phyloP scores from a whole-genome alignment of 495 filamentous ascomycete species.

The Pseudotulostoma volvatum region DNA sequence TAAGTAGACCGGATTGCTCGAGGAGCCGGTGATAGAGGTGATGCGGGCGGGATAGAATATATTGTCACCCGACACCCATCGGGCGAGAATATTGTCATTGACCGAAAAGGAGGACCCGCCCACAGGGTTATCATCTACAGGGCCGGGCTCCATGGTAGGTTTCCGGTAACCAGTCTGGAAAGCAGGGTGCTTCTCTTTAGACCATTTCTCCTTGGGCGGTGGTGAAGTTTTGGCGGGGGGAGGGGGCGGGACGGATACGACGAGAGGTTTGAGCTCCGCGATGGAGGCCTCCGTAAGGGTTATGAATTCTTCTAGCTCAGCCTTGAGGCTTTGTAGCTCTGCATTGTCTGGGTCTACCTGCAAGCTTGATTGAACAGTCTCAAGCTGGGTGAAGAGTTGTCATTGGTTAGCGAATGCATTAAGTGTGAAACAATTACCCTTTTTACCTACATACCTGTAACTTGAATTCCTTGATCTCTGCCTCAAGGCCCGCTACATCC shows the following conservation, averaged over 20 bases:
- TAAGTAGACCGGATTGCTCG: slow-evolving; percentile 72
- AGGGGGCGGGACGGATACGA: slow-evolving; percentile 28
- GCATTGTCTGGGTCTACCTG: slow-evolving; percentile 70
- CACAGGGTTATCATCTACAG: slow-evolving; percentile 31
- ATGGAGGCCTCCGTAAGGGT: slow-evolving; percentile 60
- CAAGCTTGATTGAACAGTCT: slow-evolving; percentile 58
- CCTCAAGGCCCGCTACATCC: slow-evolving; percentile 49
- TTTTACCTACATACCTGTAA: slow-evolving; percentile 57
- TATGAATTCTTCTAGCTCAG: slow-evolving; percentile 75
- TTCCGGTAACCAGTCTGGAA: slow-evolving; percentile 40
- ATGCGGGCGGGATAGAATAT: slow-evolving; percentile 86
- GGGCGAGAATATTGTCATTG: slow-evolving; percentile 78
- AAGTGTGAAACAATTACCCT: slow-evolving; percentile 4
- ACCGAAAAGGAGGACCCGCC: slow-evolving; percentile 50
- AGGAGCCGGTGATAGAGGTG: slow-evolving; percentile 81
- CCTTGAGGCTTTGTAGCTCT: slow-evolving; percentile 62
- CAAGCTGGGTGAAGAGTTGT: slow-evolving; percentile 51
- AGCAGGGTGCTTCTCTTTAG: slow-evolving; percentile 52
- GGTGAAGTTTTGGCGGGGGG: slow-evolving; percentile 28
- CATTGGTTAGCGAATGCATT: slow-evolving; percentile 1
- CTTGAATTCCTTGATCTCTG: slow-evolving; percentile 68
- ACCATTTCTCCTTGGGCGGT: slow-evolving; percentile 47
- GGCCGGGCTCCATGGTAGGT: slow-evolving; percentile 23
- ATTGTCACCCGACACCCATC: slow-evolving; percentile 81
- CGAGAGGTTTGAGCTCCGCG: slow-evolving; percentile 55